Percentiles rank a stretch among this genome's conserved stretches.
phyloP scores from a whole-genome alignment of 1,284 basidiomycete genomes.

The Boletus subluridellus region DNA sequence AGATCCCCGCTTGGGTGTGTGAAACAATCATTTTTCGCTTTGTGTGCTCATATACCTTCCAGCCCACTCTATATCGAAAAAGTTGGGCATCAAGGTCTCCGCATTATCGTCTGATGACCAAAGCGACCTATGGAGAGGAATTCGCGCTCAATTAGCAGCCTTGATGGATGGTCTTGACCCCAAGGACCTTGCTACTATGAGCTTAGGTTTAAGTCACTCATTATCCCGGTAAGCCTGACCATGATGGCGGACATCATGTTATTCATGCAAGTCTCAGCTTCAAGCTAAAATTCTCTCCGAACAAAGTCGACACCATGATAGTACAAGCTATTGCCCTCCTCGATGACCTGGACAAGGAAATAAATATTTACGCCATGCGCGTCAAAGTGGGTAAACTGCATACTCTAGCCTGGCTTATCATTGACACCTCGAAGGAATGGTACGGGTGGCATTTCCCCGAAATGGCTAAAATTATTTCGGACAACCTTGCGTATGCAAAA shows the following conservation, averaged over 20 bases:
- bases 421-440: conserved; percentile 75
- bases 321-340: conserved; percentile 98
- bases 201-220: conserved; percentile 94
- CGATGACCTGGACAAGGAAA: conserved; percentile 98
- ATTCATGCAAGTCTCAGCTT: conserved; percentile 55
- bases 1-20: conserved; percentile 87
- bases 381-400: conserved; percentile 72
- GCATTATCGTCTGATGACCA: conserved; percentile 43
- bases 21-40: neutral
- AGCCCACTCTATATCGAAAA: conserved; percentile 89
- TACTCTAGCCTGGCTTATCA: neutral
- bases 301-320: conserved; percentile 99
- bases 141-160: conserved; percentile 83
- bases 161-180: conserved; percentile 89
- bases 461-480: conserved; percentile 96
- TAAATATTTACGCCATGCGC: conserved; percentile 99
- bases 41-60: conserved; percentile 6
- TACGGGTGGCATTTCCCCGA: conserved; percentile 99
- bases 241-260: conserved; percentile 5
- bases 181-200: conserved; percentile 97
- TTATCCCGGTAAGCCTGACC: conserved; percentile 67
- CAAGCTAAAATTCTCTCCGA: conserved; percentile 99
- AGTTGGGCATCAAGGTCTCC: conserved; percentile 86
- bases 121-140: conserved; percentile 91
- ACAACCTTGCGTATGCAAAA: conserved; percentile 96